Base-by-base conservation (phyloP, 2,329 filamentous ascomycete genomes). In the Pezicula rhizophila region DNA sequence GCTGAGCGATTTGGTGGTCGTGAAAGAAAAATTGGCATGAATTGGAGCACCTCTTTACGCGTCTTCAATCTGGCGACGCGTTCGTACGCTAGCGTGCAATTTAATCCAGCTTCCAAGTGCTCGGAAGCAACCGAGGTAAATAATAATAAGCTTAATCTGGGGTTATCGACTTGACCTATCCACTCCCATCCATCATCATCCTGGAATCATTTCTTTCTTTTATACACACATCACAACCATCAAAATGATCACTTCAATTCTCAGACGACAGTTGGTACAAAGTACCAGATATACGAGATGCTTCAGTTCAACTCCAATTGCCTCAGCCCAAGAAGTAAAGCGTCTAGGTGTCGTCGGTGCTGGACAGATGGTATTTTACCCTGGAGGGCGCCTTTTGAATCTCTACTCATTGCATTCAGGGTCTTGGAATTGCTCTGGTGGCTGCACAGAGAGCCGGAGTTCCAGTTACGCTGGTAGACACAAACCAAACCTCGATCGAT, bases 351-450 rank as follows among this genome's bases (percentile, higher is more conserved):
- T 99, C 44, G 78, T 99, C 63, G 93, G 93, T 57, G 91, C 92
- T 46, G 93, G 93, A 25, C 93, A 97, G 68, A 96, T 97, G 91
- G 91, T 95, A 70, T 64, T 76, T 66, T 53, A 11, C 12, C n/a
- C 39, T 35, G 15, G 14, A 26, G 23, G 23, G n/a, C 10, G 25
- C n/a, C 28, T 38, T 14, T 38, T 18, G 26, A 43, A 25, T 12
- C 39, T 26, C 14, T 31, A 33, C 5, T 34, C 14, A 46, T 41
- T 11, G 38, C 15, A 55, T 58, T 3, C 60, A 97, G 92, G 93
- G 93, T 51, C 74, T 99, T 40, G 93, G 93, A 51, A 99, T 99
- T 67, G 93, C 93, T 45, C 81, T 99, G 14, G 92, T 99, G 42
- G 93, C 92, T 45, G 89, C 92, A 39, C 84, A 89, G 57, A 90